Evolutionary conservation across 148 eudicot species (phyloP).

Genomic region (Chenopodium quinoa): DNA sequence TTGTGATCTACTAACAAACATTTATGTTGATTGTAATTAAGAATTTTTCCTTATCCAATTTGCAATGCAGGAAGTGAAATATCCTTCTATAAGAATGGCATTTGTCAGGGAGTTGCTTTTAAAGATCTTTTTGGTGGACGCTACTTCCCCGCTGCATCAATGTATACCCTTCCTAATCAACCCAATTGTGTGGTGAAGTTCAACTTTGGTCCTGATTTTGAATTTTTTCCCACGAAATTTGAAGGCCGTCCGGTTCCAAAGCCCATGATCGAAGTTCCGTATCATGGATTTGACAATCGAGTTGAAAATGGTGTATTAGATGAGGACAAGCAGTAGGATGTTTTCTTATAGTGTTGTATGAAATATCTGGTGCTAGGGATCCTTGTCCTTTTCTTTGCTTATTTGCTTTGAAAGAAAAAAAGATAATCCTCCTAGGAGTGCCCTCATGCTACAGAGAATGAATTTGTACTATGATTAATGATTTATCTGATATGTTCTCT

Average conservation of each 20-base stretch:
- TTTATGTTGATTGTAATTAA: slow-evolving; percentile 2
- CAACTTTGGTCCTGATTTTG: slow-evolving; percentile 98
- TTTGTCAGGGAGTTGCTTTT: slow-evolving; percentile 87
- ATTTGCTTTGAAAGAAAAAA: not conserved
- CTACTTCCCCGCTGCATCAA: slow-evolving; percentile 95
- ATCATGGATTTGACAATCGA: slow-evolving; percentile 66
- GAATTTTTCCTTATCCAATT: not conserved
- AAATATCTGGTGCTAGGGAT: slow-evolving; percentile 5
- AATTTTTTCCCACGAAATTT: slow-evolving; percentile 67
- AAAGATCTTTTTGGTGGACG: slow-evolving; percentile 85
- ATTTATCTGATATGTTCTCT: not conserved
- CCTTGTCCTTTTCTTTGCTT: not conserved
- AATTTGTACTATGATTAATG: slow-evolving; percentile 18
- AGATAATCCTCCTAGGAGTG: not conserved
- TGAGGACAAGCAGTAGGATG: slow-evolving; percentile 52
- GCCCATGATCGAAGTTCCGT: slow-evolving; percentile 94
- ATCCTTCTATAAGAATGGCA: slow-evolving; percentile 85
- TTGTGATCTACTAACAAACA: not conserved
- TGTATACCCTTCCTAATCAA: slow-evolving; percentile 98
- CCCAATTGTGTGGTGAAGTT: slow-evolving; percentile 82
- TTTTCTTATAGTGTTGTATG: not conserved
- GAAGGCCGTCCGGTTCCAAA: slow-evolving; percentile 73
- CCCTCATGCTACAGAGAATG: not conserved
- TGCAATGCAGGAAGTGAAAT: slow-evolving; percentile 90
- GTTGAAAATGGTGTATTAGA: slow-evolving; percentile 75